Conservation (phyloP, 768 basidiomycete species). For the Pisolithus albus region DNA sequence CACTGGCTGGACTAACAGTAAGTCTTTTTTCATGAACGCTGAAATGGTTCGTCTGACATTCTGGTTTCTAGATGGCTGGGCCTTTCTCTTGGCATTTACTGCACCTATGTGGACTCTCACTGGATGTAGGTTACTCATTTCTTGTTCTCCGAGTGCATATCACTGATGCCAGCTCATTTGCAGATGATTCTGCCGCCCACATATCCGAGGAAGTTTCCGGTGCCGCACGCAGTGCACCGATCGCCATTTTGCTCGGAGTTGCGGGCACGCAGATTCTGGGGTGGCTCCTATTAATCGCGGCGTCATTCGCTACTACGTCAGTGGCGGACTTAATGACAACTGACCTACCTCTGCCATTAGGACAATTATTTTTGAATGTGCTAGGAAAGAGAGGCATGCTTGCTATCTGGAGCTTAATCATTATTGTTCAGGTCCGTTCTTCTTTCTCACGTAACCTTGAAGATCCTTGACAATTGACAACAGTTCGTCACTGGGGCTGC, state of each 20-base stretch:
- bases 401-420: conserved; percentile 63
- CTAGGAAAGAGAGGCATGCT: conserved; percentile 68
- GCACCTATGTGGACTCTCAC: conserved; percentile 78
- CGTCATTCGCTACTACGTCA: conserved; percentile 57
- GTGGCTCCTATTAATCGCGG: conserved; percentile 59
- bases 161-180: neutral
- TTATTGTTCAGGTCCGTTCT: conserved; percentile 47
- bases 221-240: conserved; percentile 57
- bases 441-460: neutral
- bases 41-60: neutral
- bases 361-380: conserved; percentile 59
- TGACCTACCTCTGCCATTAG: conserved; percentile 59
- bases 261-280: conserved; percentile 53
- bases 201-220: conserved; percentile 67
- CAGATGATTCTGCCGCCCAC: conserved; percentile 73
- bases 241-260: conserved; percentile 63
- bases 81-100: conserved; percentile 65
- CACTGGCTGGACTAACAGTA: conserved; percentile 60
- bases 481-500: conserved; percentile 71
- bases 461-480: neutral
- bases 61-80: conserved; percentile 51
- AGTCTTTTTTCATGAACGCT: conserved; percentile 8
- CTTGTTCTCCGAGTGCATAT: neutral
- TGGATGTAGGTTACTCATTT: conserved; percentile 46
- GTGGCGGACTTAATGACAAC: conserved; percentile 43